These are phyloP conservation scores for Begonia fuchsioides DNA, from an alignment of 306 rosid species.

Conservation along the genomic window DNA sequence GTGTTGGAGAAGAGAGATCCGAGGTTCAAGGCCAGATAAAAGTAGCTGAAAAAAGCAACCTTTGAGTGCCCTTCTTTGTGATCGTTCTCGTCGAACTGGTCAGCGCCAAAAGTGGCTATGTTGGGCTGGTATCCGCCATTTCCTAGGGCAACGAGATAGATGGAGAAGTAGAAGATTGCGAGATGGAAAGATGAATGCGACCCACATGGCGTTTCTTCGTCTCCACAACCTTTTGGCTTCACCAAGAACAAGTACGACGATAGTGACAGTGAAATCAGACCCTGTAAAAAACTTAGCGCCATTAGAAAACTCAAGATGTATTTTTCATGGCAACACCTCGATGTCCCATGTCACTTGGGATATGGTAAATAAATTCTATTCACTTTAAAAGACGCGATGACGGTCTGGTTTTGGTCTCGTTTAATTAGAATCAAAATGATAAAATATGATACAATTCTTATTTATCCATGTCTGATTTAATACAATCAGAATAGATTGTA, in stretches of 20 bases:
- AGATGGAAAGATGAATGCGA: conserved; percentile 22
- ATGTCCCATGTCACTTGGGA: too few species aligned
- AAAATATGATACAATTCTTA: too few species aligned
- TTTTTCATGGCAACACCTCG: too few species aligned
- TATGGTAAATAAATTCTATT: too few species aligned
- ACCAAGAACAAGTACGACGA: conserved; percentile 41
- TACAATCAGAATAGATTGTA: too few species aligned
- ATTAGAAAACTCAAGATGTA: too few species aligned
- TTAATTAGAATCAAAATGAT: too few species aligned
- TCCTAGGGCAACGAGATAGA: conserved; percentile 57
- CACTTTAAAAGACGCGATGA: too few species aligned
- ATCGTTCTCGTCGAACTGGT: conserved; percentile 72
- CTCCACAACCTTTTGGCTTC: conserved; percentile 57
- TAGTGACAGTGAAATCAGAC: conserved; percentile 39
- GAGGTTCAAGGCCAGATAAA: conserved; percentile 64
- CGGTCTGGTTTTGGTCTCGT: too few species aligned
- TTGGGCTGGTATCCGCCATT: conserved; percentile 80
- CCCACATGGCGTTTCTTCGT: conserved; percentile 30
- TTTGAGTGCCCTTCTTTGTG: conserved; percentile 45
- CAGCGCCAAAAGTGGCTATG: conserved; percentile 79
- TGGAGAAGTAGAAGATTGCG: conserved; percentile 39
- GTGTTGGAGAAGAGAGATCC: conserved; percentile 83
- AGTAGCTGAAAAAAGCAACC: conserved; percentile 64
- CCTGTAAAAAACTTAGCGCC: conserved; percentile 21
- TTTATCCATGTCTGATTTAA: too few species aligned